Percentiles rank a stretch among this genome's conserved stretches.
phyloP scores from a whole-genome alignment of 2,329 filamentous ascomycete species.

The Aspergillus viridinutans region DNA sequence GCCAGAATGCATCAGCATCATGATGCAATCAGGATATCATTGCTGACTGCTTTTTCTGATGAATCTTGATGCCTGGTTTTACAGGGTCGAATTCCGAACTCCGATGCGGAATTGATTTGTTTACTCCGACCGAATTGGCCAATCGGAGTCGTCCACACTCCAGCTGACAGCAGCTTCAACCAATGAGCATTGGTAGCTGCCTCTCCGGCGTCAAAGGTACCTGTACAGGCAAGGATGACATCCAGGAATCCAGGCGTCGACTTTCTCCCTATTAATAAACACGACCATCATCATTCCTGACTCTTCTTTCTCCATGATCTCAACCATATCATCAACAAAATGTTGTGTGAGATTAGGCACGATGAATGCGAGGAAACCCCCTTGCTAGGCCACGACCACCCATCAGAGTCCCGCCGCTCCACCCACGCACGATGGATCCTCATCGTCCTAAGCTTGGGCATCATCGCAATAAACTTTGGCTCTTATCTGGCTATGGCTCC shows the following conservation, averaged over 20 bases:
- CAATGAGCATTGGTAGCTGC: neutral
- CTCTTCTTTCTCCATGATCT: neutral
- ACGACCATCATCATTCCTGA: neutral
- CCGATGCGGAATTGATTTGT: neutral
- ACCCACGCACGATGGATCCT: neutral
- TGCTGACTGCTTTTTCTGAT: neutral
- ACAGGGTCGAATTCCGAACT: neutral
- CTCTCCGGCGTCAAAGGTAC: too few relatives aligned
- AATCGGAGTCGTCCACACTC: neutral
- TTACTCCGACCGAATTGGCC: neutral
- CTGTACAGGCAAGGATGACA: neutral
- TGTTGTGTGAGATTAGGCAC: neutral
- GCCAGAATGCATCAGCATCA: neutral
- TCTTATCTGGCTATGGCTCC: slow-evolving; percentile 9
- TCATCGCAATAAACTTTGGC: slow-evolving; percentile 9
- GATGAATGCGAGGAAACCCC: neutral
- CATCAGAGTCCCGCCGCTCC: neutral
- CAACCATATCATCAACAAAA: neutral
- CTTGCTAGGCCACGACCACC: neutral
- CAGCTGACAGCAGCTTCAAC: neutral
- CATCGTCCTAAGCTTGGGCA: slow-evolving; percentile 3
- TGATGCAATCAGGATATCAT: neutral
- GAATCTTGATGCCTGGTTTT: neutral
- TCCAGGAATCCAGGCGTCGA: neutral
- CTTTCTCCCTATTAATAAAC: neutral